Evolutionary conservation across 305 asterid species (phyloP), one percentile per base, ranked within the genome.

Genomic region (Striga hermonthica): DNA sequence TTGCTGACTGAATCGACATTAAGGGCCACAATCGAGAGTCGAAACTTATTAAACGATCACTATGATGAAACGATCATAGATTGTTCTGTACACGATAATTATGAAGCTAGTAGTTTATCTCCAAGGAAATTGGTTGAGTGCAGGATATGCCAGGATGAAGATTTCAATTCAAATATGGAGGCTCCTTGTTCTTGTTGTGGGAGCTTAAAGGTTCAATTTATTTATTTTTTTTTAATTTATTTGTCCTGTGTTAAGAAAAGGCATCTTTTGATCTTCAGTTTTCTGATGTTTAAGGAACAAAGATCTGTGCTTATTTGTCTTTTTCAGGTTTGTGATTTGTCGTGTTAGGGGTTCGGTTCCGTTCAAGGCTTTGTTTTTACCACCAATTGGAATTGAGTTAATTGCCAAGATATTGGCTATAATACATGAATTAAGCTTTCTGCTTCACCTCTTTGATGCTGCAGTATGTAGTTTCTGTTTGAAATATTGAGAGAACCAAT

Each of bases 121-220:
- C 16, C 1, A 15, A 15, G 53, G 53, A 47, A 47, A 15, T 15
- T 47, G 16, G 56, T 1, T 4, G 56, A 50, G 56, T 50, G 56
- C 56, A 84, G 95, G 76, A 90, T 90, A 73, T 90, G 97, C 69
- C 97, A 88, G 70, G 97, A 90, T 54, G 95, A 90, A 59, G 97
- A 84, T 71, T 4, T 84, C 43, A 88, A 86, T 81, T 80, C 79
- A 0, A 84, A 76, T 48, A 86, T 91, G 97, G 97, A 91, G 79
- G 60, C 84, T 73, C 97, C 97, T 66, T 91, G 97, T 66, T 86
- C 97, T 71, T 91, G 97, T 72, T 83, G 88, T 45, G 99, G 99
- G 40, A 93, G 97, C 84, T 84, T 90, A 78, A 93, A 88, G 96
- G 97, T 93, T 78, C 62, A 22, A 22, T 22, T 6, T 36, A 34